Evolutionary conservation across 2,329 filamentous ascomycete species (phyloP).

Genomic region (Lecanoromycetidae sp.): DNA sequence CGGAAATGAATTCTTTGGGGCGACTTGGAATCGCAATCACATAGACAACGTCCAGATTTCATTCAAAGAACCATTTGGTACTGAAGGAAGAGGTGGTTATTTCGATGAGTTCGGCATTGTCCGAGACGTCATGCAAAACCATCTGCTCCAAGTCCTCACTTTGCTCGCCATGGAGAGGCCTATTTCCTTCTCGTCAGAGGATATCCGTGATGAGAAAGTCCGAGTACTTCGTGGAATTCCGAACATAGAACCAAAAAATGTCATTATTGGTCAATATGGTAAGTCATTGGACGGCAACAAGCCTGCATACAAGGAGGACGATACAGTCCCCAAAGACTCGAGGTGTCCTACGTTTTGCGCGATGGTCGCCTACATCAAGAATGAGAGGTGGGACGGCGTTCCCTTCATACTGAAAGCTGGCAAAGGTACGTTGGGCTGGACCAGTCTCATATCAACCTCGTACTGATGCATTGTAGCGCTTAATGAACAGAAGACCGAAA

Average conservation of each 20-base stretch:
- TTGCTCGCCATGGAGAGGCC: conserved; percentile 96
- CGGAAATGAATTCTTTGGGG: conserved; percentile 96
- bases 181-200: conserved; percentile 94
- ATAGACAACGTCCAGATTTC: conserved; percentile 96
- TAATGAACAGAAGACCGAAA: conserved; percentile 99
- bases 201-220: conserved; percentile 97
- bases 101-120: conserved; percentile 99
- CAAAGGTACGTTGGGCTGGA: conserved; percentile 45
- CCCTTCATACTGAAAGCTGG: conserved; percentile 99
- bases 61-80: conserved; percentile 99
- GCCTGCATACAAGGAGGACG: conserved; percentile 96
- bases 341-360: conserved; percentile 97
- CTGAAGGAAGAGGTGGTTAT: conserved; percentile 93
- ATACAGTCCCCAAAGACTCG: conserved; percentile 93
- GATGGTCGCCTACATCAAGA: conserved; percentile 96
- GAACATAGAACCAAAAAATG: conserved; percentile 95
- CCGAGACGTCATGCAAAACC: conserved; percentile 99
- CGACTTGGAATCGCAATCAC: conserved; percentile 98
- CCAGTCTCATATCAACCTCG: neutral
- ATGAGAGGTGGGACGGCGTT: conserved; percentile 97
- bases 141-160: conserved; percentile 90
- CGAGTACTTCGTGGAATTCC: conserved; percentile 88
- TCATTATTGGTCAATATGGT: conserved; percentile 98
- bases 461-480: conserved; percentile 44
- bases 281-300: conserved; percentile 93